These are phyloP conservation scores for Orbilia blumenaviensis DNA, from an alignment of 2,329 filamentous ascomycete genomes.

Conservation along the genomic window DNA sequence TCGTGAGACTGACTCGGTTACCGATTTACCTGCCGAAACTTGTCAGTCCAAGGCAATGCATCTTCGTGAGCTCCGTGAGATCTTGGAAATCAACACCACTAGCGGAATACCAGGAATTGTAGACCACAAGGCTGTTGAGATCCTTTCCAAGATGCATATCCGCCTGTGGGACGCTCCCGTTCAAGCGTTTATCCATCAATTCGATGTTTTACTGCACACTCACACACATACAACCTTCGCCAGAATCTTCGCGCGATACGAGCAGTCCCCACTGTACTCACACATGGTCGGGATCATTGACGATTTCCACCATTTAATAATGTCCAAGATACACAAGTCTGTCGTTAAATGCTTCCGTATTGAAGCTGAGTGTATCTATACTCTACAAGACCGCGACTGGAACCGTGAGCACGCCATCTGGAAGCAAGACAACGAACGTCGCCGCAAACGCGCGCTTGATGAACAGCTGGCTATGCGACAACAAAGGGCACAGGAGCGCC, in stretches of 20 bases:
- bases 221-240: constrained; percentile 46
- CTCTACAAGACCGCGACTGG: constrained; percentile 38
- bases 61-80: constrained; percentile 55
- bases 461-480: constrained; percentile 23
- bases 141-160: constrained; percentile 53
- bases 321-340: constrained; percentile 15
- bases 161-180: constrained; percentile 54
- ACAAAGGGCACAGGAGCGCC: constrained; percentile 31
- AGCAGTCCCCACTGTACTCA: constrained; percentile 54
- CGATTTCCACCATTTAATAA: constrained; percentile 51
- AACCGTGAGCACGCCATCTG: constrained; percentile 23
- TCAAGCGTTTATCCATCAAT: constrained; percentile 41
- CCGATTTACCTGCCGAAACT: background rate
- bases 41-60: constrained; percentile 44
- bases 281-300: constrained; percentile 61
- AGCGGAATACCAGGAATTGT: constrained; percentile 56
- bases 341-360: constrained; percentile 34
- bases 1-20: constrained; percentile 29
- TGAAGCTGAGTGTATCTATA: constrained; percentile 49
- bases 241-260: constrained; percentile 53
- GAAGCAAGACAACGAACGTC: constrained; percentile 35
- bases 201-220: constrained; percentile 43
- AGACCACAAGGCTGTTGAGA: constrained; percentile 55
- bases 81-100: constrained; percentile 55
- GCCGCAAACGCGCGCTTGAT: constrained; percentile 23